Base-by-base conservation (phyloP, 2,329 filamentous ascomycete species). In the Ophiostoma populinum region DNA sequence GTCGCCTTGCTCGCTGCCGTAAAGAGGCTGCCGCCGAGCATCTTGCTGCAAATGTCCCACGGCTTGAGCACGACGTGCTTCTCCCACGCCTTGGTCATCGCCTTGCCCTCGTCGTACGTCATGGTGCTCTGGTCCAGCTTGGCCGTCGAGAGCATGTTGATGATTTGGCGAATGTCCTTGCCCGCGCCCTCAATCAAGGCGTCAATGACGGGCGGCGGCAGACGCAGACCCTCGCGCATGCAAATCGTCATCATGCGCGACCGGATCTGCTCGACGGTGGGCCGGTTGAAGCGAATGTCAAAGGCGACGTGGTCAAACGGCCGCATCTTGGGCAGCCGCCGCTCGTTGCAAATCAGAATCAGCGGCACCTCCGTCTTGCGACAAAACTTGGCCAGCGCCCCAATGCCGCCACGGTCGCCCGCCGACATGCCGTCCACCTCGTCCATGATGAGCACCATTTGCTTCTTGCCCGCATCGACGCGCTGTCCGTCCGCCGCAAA, bases 361-460 rank as follows among this genome's bases (percentile, higher is more conserved):
- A 98, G 77, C 1, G 90, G 90, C 17, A 98, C 75, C 46, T 90
- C 75, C 0, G 86, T 90, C 63, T 92, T 94, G 59, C 81, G 93
- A 65, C 87, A 94, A 36, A 93, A 79, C 39, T 90, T 83, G 38
- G 90, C 87, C 38, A 98, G 65, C 20, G 90, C 90, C 34, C 86
- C 90, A 32, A 98, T 90, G 54, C 90, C 90, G 45, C 90, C 90
- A 41, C 90, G 77, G 52, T 98, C 90, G 51, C 90, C 90, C 24
- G 83, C 86, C 41, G 87, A 95, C 90, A 98, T 95, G 35, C 90
- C 90, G 49, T 98, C 90, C 5, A 98, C 90, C 56, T 98, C 90
- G 47, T 98, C 90, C 90, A 98, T 95, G 57, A 98, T 83, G 32
- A 98, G 61, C 6, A 94, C 82, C 22, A 95, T 74, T 47, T 94